phyloP scores from a whole-genome alignment of 768 basidiomycete species.

The Agrocybe pediades region DNA sequence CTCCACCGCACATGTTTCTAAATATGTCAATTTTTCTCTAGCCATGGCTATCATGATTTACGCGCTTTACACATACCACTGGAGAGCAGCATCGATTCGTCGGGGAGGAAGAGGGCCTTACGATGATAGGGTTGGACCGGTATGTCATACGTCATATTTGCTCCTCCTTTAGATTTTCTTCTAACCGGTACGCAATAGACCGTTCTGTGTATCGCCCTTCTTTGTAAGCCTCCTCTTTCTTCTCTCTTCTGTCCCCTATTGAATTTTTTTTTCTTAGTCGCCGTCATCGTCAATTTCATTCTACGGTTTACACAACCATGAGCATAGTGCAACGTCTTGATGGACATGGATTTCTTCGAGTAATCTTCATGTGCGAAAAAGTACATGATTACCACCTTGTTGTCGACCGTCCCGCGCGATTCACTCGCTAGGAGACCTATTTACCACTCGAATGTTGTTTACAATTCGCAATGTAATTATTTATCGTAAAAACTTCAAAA shows the following conservation, averaged over 20 bases:
- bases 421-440: too few species aligned
- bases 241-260: not conserved
- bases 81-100: slow-evolving; percentile 93
- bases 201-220: slow-evolving; percentile 77
- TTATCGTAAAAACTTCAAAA: slow-evolving; percentile 15
- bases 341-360: not conserved
- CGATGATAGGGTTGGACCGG: slow-evolving; percentile 94
- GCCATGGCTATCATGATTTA: slow-evolving; percentile 98
- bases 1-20: not conserved
- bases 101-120: slow-evolving; percentile 92
- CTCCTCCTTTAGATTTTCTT: slow-evolving; percentile 6
- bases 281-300: slow-evolving; percentile 83
- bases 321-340: not conserved
- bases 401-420: too few species aligned
- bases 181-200: slow-evolving; percentile 49
- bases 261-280: slow-evolving; percentile 48
- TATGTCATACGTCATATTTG: slow-evolving; percentile 45
- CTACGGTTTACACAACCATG: slow-evolving; percentile 65
- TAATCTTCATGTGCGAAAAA: not conserved
- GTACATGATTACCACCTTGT: not conserved
- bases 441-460: too few species aligned
- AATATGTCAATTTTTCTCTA: slow-evolving; percentile 28
- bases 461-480: slow-evolving; percentile 20
- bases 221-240: slow-evolving; percentile 48
- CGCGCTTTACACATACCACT: slow-evolving; percentile 93